phyloP scores from a whole-genome alignment of 2,329 filamentous ascomycete species.

The Talaromyces sp. region DNA sequence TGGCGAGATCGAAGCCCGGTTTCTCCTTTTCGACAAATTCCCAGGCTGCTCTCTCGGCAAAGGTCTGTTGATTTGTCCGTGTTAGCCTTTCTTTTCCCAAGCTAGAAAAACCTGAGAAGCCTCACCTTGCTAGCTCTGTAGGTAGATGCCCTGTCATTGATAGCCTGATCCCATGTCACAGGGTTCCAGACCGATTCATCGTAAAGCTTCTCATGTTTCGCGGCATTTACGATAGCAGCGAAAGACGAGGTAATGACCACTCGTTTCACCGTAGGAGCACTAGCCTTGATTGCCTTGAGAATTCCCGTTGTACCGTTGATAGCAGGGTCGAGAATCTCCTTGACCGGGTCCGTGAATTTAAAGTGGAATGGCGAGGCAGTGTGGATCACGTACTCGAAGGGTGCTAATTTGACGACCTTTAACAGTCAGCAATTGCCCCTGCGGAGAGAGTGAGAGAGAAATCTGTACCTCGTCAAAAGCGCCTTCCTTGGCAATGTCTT shows the following conservation, averaged over 20 bases:
- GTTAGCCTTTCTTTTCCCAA: conserved; percentile 7
- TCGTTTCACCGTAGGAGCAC: conserved; percentile 61
- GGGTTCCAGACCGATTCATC: conserved; percentile 39
- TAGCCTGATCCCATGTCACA: conserved; percentile 36
- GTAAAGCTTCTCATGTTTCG: conserved; percentile 28
- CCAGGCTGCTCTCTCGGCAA: conserved; percentile 64
- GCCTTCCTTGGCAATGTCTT: conserved; percentile 62
- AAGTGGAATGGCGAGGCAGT: conserved; percentile 70
- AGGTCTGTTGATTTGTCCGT: conserved; percentile 27
- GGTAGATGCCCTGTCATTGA: conserved; percentile 25
- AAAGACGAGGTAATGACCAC: conserved; percentile 68
- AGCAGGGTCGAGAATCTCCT: conserved; percentile 55
- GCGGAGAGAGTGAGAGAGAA: not conserved
- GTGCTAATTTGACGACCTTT: conserved; percentile 52
- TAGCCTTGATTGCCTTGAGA: conserved; percentile 55
- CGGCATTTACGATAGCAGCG: conserved; percentile 55
- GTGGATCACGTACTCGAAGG: conserved; percentile 69
- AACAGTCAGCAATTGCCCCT: conserved; percentile 4
- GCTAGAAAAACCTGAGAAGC: not conserved
- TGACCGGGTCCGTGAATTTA: conserved; percentile 64
- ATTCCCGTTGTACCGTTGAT: conserved; percentile 60
- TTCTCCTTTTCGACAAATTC: conserved; percentile 52
- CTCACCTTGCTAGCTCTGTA: conserved; percentile 50
- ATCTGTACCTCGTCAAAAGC: conserved; percentile 57
- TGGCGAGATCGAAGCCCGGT: conserved; percentile 55